A percentile compares a stretch with the other conserved stretches of the same genome.
Conservation (phyloP, 805 yeast species). For the Ogataea methanolica region DNA sequence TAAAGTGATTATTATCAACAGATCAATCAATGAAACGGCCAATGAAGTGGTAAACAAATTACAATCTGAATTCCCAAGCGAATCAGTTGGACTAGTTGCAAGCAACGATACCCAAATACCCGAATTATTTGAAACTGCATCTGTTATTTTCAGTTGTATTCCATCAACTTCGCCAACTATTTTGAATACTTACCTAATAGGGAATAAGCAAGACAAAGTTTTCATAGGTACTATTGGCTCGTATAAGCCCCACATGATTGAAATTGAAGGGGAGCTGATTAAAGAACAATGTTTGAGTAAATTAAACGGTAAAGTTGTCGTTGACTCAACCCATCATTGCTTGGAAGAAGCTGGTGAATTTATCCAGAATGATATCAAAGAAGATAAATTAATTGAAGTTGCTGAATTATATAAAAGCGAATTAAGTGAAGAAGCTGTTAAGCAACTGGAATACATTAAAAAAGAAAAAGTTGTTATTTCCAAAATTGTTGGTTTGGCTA, state of each 20-base stretch:
- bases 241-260: constrained; percentile 64
- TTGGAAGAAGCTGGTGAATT: constrained; percentile 63
- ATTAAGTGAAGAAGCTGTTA: background rate
- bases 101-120: constrained; percentile 14
- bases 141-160: constrained; percentile 54
- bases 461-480: constrained; percentile 36
- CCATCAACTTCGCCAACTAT: constrained; percentile 52
- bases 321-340: constrained; percentile 56
- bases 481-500: constrained; percentile 59
- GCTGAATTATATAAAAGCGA: constrained; percentile 32
- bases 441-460: constrained; percentile 13
- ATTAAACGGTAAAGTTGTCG: constrained; percentile 40
- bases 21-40: constrained; percentile 38
- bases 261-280: constrained; percentile 44
- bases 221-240: constrained; percentile 62
- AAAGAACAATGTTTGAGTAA: constrained; percentile 30
- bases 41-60: constrained; percentile 27
- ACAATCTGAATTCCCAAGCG: constrained; percentile 26
- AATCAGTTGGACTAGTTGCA: constrained; percentile 19
- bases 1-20: constrained; percentile 41
- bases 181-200: constrained; percentile 26
- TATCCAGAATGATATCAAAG: constrained; percentile 38
- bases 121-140: constrained; percentile 32
- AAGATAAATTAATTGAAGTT: constrained; percentile 41
- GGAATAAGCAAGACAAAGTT: constrained; percentile 17